A percentile compares a stretch with the other conserved stretches of the same genome.
Conservation (phyloP, 148 eudicot genomes). For the Heliamphora exappendiculata region DNA sequence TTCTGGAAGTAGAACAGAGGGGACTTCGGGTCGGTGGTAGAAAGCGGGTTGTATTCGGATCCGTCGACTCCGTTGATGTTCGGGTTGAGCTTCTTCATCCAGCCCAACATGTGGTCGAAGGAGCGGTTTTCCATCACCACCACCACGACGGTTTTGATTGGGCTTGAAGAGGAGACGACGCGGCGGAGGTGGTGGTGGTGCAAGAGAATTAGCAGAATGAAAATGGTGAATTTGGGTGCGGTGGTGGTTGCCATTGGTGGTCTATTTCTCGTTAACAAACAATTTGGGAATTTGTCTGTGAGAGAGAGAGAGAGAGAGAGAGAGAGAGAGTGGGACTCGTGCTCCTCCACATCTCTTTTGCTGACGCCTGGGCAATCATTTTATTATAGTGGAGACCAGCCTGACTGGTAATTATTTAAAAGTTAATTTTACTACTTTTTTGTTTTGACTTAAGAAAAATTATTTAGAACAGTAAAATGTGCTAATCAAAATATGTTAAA, state of each 20-base stretch:
- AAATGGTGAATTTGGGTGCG: neutral
- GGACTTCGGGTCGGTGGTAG: constrained; percentile 43
- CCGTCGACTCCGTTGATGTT: constrained; percentile 63
- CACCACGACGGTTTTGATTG: constrained; percentile 59
- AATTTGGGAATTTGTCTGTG: neutral
- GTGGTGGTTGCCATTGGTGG: neutral
- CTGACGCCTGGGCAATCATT: too few species aligned
- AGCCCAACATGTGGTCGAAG: constrained; percentile 85
- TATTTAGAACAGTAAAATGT: too few species aligned
- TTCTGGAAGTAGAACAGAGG: constrained; percentile 28
- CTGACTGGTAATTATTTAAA: too few species aligned
- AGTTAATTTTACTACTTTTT: too few species aligned
- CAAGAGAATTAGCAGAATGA: constrained; percentile 14
- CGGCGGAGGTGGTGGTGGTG: neutral
- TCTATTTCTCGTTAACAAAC: neutral
- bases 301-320: constrained; percentile 1
- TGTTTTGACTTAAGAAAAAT: too few species aligned
- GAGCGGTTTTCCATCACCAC: constrained; percentile 87
- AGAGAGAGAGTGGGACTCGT: neutral
- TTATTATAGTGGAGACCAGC: too few species aligned
- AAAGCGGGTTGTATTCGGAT: constrained; percentile 45
- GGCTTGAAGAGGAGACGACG: constrained; percentile 16
- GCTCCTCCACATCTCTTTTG: too few species aligned
- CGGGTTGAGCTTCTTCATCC: constrained; percentile 72
- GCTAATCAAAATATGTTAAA: too few species aligned